Conservation (phyloP, 2,329 filamentous ascomycete genomes). For the Trichoderma hamatum region DNA sequence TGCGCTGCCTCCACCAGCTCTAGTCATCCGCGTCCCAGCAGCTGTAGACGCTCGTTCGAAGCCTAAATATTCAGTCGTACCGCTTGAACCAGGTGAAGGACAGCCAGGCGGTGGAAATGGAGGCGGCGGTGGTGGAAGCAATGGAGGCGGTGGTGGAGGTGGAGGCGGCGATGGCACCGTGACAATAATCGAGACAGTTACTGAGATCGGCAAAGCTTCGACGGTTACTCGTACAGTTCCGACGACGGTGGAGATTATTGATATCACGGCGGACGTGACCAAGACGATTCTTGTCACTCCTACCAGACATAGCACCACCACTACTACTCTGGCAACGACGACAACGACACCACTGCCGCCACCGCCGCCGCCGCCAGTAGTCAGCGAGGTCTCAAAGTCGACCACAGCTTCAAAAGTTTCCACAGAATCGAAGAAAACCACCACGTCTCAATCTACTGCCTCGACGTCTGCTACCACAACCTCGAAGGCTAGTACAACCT, state of each 20-base stretch:
- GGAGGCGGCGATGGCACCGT: constrained; percentile 32
- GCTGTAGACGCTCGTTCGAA: constrained; percentile 29
- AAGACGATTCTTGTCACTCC: constrained; percentile 38
- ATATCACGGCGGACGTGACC: constrained; percentile 34
- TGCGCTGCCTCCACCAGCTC: constrained; percentile 37
- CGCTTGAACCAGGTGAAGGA: constrained; percentile 39
- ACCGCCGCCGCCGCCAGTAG: background rate
- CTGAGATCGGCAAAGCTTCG: constrained; percentile 33
- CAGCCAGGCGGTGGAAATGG: constrained; percentile 30
- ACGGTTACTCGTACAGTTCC: constrained; percentile 38
- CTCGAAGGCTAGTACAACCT: constrained; percentile 15
- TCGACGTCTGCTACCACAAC: background rate
- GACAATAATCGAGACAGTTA: constrained; percentile 43
- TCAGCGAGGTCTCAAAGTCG: background rate
- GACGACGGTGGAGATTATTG: constrained; percentile 39
- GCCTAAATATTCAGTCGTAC: constrained; percentile 46
- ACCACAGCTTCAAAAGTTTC: background rate
- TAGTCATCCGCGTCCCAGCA: constrained; percentile 32
- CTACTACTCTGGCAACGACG: background rate
- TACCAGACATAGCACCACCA: constrained; percentile 6
- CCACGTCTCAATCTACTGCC: constrained; percentile 16
- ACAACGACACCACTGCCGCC: background rate
- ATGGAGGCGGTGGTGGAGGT: constrained; percentile 24
- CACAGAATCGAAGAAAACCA: background rate
- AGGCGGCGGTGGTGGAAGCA: constrained; percentile 25